Base-by-base conservation (phyloP, 192 early-diverging fungal species). In the Podila verticillata region DNA sequence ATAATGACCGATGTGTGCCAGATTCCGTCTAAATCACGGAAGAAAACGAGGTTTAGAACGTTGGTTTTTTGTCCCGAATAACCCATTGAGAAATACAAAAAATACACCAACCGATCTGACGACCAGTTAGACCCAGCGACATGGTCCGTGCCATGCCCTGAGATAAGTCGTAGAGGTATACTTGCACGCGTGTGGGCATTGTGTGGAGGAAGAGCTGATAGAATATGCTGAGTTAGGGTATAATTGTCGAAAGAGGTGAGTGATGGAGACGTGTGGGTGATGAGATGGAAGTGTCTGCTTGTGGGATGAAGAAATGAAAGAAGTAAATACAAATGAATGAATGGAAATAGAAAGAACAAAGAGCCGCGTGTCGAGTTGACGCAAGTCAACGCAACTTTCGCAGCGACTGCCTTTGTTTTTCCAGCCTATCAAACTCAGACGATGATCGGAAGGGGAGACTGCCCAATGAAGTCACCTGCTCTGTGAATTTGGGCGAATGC, bases 1-100 rank as follows among this genome's bases (percentile, higher is more conserved):
- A 91, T 88, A 15, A 94, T 89, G 15, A 96, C 91, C 0, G 90
- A 86, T 2, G 95, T 95, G 74, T 95, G 94, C 82, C 82, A 88
- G 69, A 88, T 89, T 7, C 73, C 86, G 35, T 87, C 86, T 80
- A 86, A 61, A 64, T 9, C 69, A 39, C 10, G 4, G 13, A 48
- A 22, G 36, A 29, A 24, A 10, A 49, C 0, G 4, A 26, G 49
- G 22, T 15, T 8, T 56, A 31, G 19, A 8, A 29, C 20, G 0
- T 19, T 39, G 5, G 51, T 35, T 31, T 39, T 12, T 20, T 22
- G n/a, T 30, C 1, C 39, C 22, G 17, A 17, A 34, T 28, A 26
- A 17, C 6, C 19, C 28, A 57, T 15, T 22, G n/a, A 29, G 48
- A 34, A n/a, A 24, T n/a, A 10, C 5, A 44, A 57, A 7, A 51